A percentile compares a stretch with the other conserved stretches of the same genome.
Conservation (phyloP, 176 grass and related monocot species). For the Triticum turgidum region DNA sequence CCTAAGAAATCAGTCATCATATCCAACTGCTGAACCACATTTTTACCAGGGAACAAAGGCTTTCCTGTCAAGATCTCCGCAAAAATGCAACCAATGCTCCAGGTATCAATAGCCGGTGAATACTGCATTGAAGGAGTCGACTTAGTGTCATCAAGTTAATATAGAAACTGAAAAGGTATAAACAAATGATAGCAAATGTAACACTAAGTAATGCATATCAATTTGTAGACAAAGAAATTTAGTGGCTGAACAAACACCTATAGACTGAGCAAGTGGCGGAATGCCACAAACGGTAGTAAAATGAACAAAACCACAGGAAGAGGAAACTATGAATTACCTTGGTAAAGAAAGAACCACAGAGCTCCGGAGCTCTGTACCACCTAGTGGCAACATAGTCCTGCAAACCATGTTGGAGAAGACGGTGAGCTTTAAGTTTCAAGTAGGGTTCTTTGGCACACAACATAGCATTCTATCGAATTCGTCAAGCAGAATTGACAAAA, state of each 20-base stretch:
- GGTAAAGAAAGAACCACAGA: constrained; percentile 95
- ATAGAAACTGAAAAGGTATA: constrained; percentile 8
- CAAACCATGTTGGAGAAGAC: constrained; percentile 13
- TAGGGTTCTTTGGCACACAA: not conserved
- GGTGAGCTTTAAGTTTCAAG: constrained; percentile 11
- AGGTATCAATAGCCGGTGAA: constrained; percentile 91
- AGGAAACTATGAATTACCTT: constrained; percentile 59
- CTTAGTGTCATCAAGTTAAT: constrained; percentile 3
- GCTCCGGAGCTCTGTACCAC: constrained; percentile 97
- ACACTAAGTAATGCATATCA: constrained; percentile 24
- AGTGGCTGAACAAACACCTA: too few relatives aligned
- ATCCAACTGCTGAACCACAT: constrained; percentile 98
- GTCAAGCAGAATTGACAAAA: not conserved
- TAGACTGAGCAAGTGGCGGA: not conserved
- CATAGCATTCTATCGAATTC: not conserved
- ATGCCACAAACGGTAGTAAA: not conserved
- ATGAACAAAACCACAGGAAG: constrained; percentile 16
- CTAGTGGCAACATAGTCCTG: constrained; percentile 99
- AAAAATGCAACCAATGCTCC: constrained; percentile 99
- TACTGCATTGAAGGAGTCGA: constrained; percentile 60
- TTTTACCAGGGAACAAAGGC: constrained; percentile 98
- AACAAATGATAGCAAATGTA: constrained; percentile 16
- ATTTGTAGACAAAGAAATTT: not conserved
- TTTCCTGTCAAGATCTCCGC: constrained; percentile 91
- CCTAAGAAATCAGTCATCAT: constrained; percentile 98